These are phyloP conservation scores for Phoma sp. DNA, from an alignment of 2,329 filamentous ascomycete species.

Conservation along the genomic window DNA sequence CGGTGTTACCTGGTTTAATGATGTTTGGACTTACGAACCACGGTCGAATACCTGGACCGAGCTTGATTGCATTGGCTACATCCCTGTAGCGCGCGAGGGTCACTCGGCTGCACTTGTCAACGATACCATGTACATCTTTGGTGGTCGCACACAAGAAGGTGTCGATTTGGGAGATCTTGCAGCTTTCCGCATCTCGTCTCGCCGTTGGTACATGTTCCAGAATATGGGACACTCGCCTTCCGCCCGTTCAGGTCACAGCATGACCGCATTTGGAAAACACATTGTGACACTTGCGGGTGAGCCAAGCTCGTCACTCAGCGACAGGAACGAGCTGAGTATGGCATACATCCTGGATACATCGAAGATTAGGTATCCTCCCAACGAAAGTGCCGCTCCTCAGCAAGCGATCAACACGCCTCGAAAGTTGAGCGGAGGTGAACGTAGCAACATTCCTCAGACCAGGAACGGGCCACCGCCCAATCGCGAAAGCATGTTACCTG, in stretches of 20 bases:
- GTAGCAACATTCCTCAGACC: constrained; percentile 50
- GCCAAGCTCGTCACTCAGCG: constrained; percentile 83
- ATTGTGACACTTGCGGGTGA: constrained; percentile 93
- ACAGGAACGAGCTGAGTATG: constrained; percentile 83
- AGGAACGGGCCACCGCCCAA: constrained; percentile 43
- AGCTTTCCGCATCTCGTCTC: constrained; percentile 80
- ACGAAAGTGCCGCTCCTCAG: constrained; percentile 62
- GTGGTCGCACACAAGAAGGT: constrained; percentile 92
- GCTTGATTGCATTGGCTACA: constrained; percentile 96
- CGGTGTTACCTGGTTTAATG: constrained; percentile 96
- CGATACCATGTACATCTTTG: constrained; percentile 99
- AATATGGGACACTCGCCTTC: constrained; percentile 98
- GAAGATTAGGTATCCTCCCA: constrained; percentile 91
- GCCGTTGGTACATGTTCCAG: constrained; percentile 98
- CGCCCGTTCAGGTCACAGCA: constrained; percentile 92
- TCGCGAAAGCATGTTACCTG: constrained; percentile 54
- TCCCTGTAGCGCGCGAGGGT: constrained; percentile 90
- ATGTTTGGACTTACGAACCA: constrained; percentile 96
- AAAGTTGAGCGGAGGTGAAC: constrained; percentile 58
- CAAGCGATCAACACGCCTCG: constrained; percentile 46
- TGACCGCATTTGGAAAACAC: constrained; percentile 93
- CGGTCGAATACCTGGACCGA: constrained; percentile 82
- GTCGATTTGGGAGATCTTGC: constrained; percentile 91
- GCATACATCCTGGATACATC: constrained; percentile 92
- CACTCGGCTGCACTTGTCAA: constrained; percentile 93